Evolutionary conservation across 2,329 filamentous ascomycete species (phyloP).

Genomic region (Hypoxylon sp.): DNA sequence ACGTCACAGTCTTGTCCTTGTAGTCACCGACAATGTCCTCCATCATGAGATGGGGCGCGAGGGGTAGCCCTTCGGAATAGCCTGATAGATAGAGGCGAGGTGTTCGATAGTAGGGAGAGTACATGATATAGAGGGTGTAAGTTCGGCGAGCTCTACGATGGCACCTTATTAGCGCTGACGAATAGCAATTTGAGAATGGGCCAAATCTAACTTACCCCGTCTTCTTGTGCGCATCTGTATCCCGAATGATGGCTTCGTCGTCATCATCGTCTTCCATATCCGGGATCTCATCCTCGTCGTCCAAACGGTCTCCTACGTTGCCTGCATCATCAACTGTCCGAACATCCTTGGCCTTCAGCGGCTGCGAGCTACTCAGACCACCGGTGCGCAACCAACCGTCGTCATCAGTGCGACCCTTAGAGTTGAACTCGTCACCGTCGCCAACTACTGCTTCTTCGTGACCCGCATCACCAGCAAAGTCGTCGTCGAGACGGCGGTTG

Average conservation of each 20-base stretch:
- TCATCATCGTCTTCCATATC: slow-evolving; percentile 99
- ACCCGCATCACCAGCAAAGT: slow-evolving; percentile 88
- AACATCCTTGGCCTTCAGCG: slow-evolving; percentile 80
- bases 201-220: slow-evolving; percentile 58
- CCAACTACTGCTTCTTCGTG: slow-evolving; percentile 86
- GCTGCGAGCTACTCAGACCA: slow-evolving; percentile 76
- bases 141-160: slow-evolving; percentile 78
- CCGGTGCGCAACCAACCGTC: slow-evolving; percentile 94
- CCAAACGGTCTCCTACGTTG: slow-evolving; percentile 78
- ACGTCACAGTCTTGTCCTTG: slow-evolving; percentile 97
- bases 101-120: slow-evolving; percentile 95
- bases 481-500: slow-evolving; percentile 87
- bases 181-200: slow-evolving; percentile 6
- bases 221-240: slow-evolving; percentile 62
- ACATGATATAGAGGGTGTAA: slow-evolving; percentile 99
- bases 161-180: not conserved
- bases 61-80: slow-evolving; percentile 83
- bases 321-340: slow-evolving; percentile 89
- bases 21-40: slow-evolving; percentile 96
- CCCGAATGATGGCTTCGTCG: slow-evolving; percentile 94
- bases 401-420: slow-evolving; percentile 64
- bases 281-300: slow-evolving; percentile 84
- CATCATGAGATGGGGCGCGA: slow-evolving; percentile 89
- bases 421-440: slow-evolving; percentile 73
- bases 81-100: slow-evolving; percentile 95